Percentiles rank a stretch among this genome's conserved stretches.
These are phyloP conservation scores for Phialophora expanda DNA, from an alignment of 2,329 filamentous ascomycete species.

Conservation along the genomic window DNA sequence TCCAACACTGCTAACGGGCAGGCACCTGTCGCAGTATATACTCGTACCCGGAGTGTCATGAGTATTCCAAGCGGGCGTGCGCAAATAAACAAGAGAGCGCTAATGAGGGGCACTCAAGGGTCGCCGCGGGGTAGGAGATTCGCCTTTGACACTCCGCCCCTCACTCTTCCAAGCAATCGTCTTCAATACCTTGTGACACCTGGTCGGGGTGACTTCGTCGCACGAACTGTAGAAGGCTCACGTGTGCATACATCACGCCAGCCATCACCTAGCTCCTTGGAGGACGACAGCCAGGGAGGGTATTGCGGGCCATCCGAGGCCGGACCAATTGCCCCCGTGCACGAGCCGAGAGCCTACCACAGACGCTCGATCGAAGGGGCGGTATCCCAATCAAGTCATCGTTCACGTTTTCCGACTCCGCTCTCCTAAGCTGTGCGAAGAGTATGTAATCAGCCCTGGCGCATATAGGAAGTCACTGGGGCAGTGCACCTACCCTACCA, in stretches of 20 bases:
- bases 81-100: too few species aligned
- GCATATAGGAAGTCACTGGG: conserved; percentile 23
- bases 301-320: not conserved
- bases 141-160: too few species aligned
- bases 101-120: too few species aligned
- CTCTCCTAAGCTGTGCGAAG: conserved; percentile 21
- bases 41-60: too few species aligned
- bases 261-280: not conserved
- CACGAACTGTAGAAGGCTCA: not conserved
- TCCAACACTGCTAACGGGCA: too few species aligned
- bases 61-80: too few species aligned
- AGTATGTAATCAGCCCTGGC: conserved; percentile 32
- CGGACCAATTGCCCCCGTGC: not conserved
- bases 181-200: not conserved
- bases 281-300: not conserved
- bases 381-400: conserved; percentile 17
- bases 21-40: too few species aligned
- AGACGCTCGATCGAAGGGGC: not conserved
- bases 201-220: too few species aligned
- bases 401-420: not conserved
- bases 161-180: not conserved
- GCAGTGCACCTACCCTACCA: conserved; percentile 10
- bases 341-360: conserved; percentile 2
- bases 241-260: not conserved
- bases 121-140: not conserved